Conservation (phyloP, 805 yeast species). For the Lachancea kluyveri region DNA sequence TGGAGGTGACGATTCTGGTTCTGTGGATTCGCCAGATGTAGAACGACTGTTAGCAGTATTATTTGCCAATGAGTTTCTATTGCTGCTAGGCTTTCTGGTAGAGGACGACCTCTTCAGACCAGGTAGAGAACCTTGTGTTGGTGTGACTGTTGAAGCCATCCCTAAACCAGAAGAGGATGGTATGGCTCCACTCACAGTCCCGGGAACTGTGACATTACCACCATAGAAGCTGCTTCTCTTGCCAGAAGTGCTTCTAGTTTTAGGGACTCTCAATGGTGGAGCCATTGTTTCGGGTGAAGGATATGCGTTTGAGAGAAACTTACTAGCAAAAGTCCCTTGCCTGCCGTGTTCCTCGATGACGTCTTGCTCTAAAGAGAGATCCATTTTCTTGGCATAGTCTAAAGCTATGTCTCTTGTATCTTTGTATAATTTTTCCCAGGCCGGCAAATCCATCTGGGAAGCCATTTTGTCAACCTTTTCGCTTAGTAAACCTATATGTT, state of each 20-base stretch:
- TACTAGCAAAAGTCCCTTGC: too few relatives aligned
- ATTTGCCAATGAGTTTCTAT: too few relatives aligned
- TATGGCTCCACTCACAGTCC: constrained; percentile 6
- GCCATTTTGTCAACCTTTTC: constrained; percentile 9
- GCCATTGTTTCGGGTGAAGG: constrained; percentile 1
- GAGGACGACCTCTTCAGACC: constrained; percentile 22
- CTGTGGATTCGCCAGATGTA: too few relatives aligned
- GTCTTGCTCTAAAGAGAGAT: constrained; percentile 3
- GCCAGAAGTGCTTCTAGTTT: constrained; percentile 8
- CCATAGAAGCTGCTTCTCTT: constrained; percentile 27
- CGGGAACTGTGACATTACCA: constrained; percentile 5
- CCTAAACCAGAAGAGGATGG: constrained; percentile 12
- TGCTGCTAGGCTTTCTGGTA: constrained; percentile 10
- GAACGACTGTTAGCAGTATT: too few relatives aligned
- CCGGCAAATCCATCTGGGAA: constrained; percentile 11
- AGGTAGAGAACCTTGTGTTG: constrained; percentile 20
- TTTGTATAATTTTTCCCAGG: constrained; percentile 17
- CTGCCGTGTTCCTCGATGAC: constrained; percentile 5
- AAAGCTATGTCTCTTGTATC: constrained; percentile 14
- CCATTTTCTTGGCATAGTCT: constrained; percentile 15
- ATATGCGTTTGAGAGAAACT: too few relatives aligned
- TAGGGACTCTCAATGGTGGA: constrained; percentile 5
- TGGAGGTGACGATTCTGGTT: too few relatives aligned
- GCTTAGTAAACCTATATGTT: constrained; percentile 8
- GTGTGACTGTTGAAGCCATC: too few relatives aligned